These are phyloP conservation scores for Bifiguratus adelaidae DNA, from an alignment of 192 early-diverging fungal genomes.

Conservation along the genomic window DNA sequence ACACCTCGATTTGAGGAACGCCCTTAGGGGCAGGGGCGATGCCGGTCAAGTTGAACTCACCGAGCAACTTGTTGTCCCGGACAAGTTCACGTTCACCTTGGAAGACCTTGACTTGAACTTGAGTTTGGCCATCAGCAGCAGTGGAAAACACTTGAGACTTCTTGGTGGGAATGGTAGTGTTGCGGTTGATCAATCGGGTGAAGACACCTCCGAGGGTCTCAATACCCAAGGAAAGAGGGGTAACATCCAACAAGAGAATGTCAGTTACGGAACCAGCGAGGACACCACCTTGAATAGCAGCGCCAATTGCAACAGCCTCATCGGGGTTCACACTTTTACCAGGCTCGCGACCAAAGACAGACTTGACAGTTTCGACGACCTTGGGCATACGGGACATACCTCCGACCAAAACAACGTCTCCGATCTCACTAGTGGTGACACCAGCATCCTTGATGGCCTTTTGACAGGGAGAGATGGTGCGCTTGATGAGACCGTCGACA, in stretches of 20 bases:
- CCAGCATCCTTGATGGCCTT: slow-evolving; percentile 95
- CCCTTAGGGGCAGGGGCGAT: slow-evolving; percentile 96
- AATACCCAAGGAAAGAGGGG: slow-evolving; percentile 95
- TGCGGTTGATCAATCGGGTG: slow-evolving; percentile 91
- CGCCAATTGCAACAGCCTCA: slow-evolving; percentile 97
- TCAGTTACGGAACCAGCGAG: slow-evolving; percentile 93
- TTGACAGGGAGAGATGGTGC: slow-evolving; percentile 89
- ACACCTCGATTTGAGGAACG: slow-evolving; percentile 94
- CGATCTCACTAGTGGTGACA: slow-evolving; percentile 67
- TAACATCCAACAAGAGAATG: slow-evolving; percentile 93
- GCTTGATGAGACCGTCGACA: slow-evolving; percentile 69
- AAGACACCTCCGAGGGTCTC: slow-evolving; percentile 98
- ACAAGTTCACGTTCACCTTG: slow-evolving; percentile 98
- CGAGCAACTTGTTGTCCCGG: slow-evolving; percentile 95
- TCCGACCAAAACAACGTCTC: slow-evolving; percentile 94
- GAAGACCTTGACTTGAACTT: slow-evolving; percentile 96
- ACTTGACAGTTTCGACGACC: slow-evolving; percentile 87
- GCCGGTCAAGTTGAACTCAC: slow-evolving; percentile 92
- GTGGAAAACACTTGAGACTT: slow-evolving; percentile 99
- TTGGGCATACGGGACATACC: slow-evolving; percentile 98
- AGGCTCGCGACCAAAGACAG: slow-evolving; percentile 83
- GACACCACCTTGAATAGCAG: slow-evolving; percentile 97
- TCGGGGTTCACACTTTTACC: slow-evolving; percentile 97
- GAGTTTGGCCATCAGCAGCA: slow-evolving; percentile 95
- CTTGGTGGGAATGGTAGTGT: slow-evolving; percentile 99